Conservation (phyloP, 75 land plant species). For the Cryptomeria japonica region DNA sequence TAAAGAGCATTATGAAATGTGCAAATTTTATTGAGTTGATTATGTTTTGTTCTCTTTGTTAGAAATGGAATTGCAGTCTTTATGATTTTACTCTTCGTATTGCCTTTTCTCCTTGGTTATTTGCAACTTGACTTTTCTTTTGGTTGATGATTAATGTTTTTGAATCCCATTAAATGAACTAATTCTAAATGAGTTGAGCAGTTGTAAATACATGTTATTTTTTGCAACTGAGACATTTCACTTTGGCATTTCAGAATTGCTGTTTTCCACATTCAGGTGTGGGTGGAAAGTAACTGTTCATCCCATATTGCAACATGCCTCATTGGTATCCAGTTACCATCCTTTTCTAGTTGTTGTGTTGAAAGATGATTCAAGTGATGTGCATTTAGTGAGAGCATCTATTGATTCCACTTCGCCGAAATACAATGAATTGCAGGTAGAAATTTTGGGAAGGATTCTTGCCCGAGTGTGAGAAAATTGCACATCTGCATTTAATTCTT, state of each 20-base stretch:
- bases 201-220: background rate
- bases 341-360: conserved; percentile 71
- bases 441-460: background rate
- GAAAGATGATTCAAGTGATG: conserved; percentile 35
- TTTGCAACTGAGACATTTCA: background rate
- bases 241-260: conserved; percentile 45
- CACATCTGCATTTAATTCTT: background rate
- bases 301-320: conserved; percentile 44
- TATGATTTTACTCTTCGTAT: conserved; percentile 9
- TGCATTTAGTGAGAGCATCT: conserved; percentile 35
- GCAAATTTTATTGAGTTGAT: background rate
- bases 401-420: conserved; percentile 29
- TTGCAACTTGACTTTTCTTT: background rate
- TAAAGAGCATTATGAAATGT: background rate
- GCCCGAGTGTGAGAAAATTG: background rate
- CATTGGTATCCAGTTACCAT: conserved; percentile 35
- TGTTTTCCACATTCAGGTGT: conserved; percentile 74
- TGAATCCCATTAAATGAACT: background rate
- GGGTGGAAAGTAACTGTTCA: conserved; percentile 76
- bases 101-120: background rate
- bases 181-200: background rate
- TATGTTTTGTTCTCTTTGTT: background rate
- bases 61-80: background rate
- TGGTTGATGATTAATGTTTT: background rate
- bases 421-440: conserved; percentile 27